Conservation (phyloP, 768 basidiomycete genomes). For the Mycena galopus region DNA sequence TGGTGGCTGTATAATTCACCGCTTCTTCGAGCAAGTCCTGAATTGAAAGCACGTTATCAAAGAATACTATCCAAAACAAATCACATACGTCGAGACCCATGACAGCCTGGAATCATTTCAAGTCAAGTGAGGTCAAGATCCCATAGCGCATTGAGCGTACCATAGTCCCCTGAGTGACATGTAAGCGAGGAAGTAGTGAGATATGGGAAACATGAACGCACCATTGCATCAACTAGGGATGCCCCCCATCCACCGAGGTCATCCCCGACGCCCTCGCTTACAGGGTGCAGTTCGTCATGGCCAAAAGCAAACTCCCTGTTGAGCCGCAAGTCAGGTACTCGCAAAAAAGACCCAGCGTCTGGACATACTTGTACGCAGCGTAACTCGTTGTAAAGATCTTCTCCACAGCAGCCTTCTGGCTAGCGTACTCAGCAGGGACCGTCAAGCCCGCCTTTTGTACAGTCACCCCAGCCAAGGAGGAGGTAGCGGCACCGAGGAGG, state of each 20-base stretch:
- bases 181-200: constrained; percentile 27
- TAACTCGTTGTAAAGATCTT: constrained; percentile 58
- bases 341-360: neutral
- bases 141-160: constrained; percentile 43
- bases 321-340: neutral
- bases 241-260: constrained; percentile 20
- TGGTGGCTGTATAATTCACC: constrained; percentile 51
- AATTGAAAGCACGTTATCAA: neutral
- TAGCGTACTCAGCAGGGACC: constrained; percentile 52
- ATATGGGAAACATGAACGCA: neutral
- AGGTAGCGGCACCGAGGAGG: constrained; percentile 10
- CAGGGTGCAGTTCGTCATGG: constrained; percentile 55
- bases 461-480: constrained; percentile 22
- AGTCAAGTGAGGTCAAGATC: neutral
- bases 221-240: constrained; percentile 24
- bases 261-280: constrained; percentile 22
- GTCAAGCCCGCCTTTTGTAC: constrained; percentile 55
- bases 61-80: neutral
- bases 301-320: constrained; percentile 60
- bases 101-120: constrained; percentile 47
- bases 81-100: constrained; percentile 53
- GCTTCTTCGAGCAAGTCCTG: constrained; percentile 60
- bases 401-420: constrained; percentile 50
- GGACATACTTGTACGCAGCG: constrained; percentile 57
- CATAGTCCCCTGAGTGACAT: constrained; percentile 61